These are phyloP conservation scores for Cytauxzoon felis DNA, from an alignment of 169 alveolate genomes.

Conservation along the genomic window DNA sequence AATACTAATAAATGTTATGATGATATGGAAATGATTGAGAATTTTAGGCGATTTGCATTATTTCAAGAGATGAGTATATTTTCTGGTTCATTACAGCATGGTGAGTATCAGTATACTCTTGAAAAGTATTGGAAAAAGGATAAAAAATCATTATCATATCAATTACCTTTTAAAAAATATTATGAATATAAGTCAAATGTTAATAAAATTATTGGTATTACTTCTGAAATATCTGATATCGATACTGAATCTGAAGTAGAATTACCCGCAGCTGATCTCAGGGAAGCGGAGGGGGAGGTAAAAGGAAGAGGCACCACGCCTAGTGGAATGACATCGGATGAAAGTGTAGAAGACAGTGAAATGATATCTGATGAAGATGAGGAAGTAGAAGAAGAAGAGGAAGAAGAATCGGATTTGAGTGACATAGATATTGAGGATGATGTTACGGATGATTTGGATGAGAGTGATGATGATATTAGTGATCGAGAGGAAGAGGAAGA, in stretches of 20 bases:
- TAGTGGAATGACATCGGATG: neutral
- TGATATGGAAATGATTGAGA: constrained; percentile 4
- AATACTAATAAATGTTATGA: neutral
- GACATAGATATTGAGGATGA: constrained; percentile 11
- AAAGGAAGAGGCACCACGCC: too few species aligned
- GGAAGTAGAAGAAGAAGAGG: neutral
- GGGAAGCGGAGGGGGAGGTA: too few species aligned
- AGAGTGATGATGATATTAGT: neutral
- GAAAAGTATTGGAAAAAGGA: constrained; percentile 41
- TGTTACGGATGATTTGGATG: neutral
- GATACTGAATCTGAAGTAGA: neutral
- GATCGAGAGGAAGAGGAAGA: neutral
- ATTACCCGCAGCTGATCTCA: constrained; percentile 1
- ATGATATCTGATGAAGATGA: neutral
- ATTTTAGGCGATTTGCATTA: neutral
- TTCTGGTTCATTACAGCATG: constrained; percentile 25
- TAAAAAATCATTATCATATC: constrained; percentile 32
- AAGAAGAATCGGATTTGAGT: neutral
- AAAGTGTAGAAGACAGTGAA: neutral
- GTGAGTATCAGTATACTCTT: constrained; percentile 34
- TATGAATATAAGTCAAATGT: neutral
- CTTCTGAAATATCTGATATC: neutral
- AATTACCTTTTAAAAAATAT: constrained; percentile 37
- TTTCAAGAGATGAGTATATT: constrained; percentile 44
- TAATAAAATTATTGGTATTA: neutral